These are phyloP conservation scores for Vaccinium corymbosum DNA, from an alignment of 148 eudicot species.

Conservation along the genomic window DNA sequence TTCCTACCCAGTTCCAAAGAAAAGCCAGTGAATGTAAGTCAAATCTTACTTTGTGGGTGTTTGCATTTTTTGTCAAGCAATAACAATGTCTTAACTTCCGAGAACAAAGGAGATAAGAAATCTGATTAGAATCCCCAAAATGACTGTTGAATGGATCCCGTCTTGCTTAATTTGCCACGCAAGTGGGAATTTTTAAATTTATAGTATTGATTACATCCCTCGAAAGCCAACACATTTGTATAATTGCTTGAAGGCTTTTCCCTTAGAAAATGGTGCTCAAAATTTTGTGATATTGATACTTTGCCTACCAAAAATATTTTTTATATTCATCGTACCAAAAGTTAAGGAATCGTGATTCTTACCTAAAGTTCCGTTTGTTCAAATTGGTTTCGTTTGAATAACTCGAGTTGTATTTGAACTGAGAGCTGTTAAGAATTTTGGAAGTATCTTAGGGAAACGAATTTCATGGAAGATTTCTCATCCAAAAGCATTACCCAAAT, in stretches of 20 bases:
- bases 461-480: background rate
- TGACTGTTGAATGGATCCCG: background rate
- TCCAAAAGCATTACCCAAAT: background rate
- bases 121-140: background rate
- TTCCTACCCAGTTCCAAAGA: slow-evolving; percentile 75
- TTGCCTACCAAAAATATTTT: background rate
- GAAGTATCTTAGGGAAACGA: background rate
- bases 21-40: slow-evolving; percentile 67
- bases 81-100: background rate
- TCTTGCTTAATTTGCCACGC: background rate
- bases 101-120: background rate
- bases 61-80: background rate
- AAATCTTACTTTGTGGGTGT: slow-evolving; percentile 3
- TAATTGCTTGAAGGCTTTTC: slow-evolving; percentile 3
- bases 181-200: background rate
- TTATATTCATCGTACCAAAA: background rate
- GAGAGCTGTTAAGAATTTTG: slow-evolving; percentile 8
- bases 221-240: background rate
- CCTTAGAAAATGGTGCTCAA: slow-evolving; percentile 6
- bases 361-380: background rate
- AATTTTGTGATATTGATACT: background rate
- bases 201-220: background rate
- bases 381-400: background rate
- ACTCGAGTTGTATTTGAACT: background rate
- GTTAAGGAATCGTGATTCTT: background rate